Conservation (phyloP, 257 asterid species). For the Jacaranda mimosifolia region DNA sequence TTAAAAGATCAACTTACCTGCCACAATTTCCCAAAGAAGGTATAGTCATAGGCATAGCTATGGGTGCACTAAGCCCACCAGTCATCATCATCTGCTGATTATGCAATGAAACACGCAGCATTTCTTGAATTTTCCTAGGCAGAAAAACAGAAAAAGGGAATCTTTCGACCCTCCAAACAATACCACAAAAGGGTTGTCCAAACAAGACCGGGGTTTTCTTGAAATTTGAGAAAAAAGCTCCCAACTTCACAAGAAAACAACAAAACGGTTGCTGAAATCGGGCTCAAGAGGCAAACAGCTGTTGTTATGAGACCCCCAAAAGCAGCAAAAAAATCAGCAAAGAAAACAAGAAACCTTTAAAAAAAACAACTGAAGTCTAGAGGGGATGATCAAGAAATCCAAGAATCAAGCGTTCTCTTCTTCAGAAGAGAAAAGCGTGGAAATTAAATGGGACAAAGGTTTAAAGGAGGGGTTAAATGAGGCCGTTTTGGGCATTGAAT, state of each 20-base stretch:
- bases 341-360: conserved; percentile 21
- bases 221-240: conserved; percentile 40
- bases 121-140: conserved; percentile 38
- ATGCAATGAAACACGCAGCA: conserved; percentile 59
- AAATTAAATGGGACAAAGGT: conserved; percentile 42
- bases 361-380: background rate
- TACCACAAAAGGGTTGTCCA: conserved; percentile 32
- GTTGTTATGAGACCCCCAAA: conserved; percentile 40
- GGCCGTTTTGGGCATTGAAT: conserved; percentile 56
- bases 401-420: conserved; percentile 48
- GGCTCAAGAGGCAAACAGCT: conserved; percentile 39
- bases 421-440: conserved; percentile 40
- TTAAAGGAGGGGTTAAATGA: conserved; percentile 41
- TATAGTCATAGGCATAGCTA: conserved; percentile 45
- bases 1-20: conserved; percentile 55
- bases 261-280: conserved; percentile 47
- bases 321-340: conserved; percentile 37
- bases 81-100: conserved; percentile 45
- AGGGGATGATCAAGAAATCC: conserved; percentile 30
- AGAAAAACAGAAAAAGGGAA: conserved; percentile 3
- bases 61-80: conserved; percentile 45
- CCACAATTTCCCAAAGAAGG: conserved; percentile 48
- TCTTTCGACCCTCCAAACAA: conserved; percentile 35
- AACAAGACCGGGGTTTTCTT: conserved; percentile 30
- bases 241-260: conserved; percentile 45